Percentiles rank a stretch among this genome's conserved stretches.
phyloP scores from a whole-genome alignment of 768 basidiomycete species.

The Russula foetens region DNA sequence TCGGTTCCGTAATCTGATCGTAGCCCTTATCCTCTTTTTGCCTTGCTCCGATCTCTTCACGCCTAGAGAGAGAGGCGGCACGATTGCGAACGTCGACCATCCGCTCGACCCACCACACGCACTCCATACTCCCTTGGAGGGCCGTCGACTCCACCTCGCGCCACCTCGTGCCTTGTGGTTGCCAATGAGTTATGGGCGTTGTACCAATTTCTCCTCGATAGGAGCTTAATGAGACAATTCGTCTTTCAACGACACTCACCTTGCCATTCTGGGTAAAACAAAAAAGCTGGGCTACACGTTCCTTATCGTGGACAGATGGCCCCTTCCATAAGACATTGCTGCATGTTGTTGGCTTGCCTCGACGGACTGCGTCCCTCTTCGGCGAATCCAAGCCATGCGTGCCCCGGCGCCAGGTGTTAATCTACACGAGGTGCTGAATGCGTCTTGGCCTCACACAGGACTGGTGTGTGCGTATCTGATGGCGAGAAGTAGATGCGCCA shows the following conservation, averaged over 20 bases:
- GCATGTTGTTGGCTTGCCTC: neutral
- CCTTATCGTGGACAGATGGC: too few relatives aligned
- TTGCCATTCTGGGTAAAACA: neutral
- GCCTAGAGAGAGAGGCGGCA: too few relatives aligned
- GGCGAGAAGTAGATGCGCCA: neutral
- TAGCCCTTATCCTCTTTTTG: neutral
- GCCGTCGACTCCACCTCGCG: neutral
- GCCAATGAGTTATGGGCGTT: constrained; percentile 5
- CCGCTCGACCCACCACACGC: neutral
- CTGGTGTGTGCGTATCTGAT: neutral
- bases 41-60: neutral
- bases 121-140: neutral
- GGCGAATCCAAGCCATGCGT: neutral
- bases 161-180: neutral
- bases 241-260: neutral
- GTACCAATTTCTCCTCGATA: neutral
- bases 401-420: neutral
- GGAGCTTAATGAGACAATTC: neutral
- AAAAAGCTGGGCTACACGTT: too few relatives aligned
- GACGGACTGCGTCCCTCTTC: neutral
- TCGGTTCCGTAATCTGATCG: too few relatives aligned
- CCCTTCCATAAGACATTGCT: too few relatives aligned
- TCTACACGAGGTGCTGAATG: neutral
- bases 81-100: too few relatives aligned
- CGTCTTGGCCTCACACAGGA: neutral